A percentile compares a stretch with the other conserved stretches of the same genome.
Conservation (phyloP, 495 filamentous ascomycete species). For the Hypoxylon rickii region DNA sequence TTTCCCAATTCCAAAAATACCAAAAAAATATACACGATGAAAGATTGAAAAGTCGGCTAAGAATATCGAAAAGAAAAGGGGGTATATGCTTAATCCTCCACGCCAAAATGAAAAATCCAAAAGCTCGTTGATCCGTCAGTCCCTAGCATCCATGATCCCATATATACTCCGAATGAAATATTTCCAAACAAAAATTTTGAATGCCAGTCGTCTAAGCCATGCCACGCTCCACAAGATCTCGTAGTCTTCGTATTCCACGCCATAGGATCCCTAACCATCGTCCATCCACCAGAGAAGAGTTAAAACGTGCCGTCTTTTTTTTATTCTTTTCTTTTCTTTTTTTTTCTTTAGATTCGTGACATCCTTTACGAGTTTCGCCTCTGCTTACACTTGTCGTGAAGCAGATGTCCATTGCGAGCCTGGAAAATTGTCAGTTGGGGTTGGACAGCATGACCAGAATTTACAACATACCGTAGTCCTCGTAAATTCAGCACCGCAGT, state of each 20-base stretch:
- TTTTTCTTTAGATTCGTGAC: constrained; percentile 12
- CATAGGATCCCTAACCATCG: constrained; percentile 19
- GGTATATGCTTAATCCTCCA: constrained; percentile 38
- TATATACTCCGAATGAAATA: constrained; percentile 32
- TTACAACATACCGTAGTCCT: constrained; percentile 65
- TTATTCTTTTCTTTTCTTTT: too few relatives aligned
- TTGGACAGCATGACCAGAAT: not conserved
- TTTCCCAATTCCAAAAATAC: constrained; percentile 17
- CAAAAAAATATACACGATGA: constrained; percentile 31
- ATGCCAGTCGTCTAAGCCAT: constrained; percentile 32
- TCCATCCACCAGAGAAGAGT: constrained; percentile 22
- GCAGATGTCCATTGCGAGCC: constrained; percentile 84
- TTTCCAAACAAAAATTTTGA: constrained; percentile 24
- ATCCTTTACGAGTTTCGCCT: constrained; percentile 48
- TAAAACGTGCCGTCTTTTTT: constrained; percentile 9
- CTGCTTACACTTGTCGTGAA: constrained; percentile 87
- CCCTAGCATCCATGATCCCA: constrained; percentile 21
- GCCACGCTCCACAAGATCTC: constrained; percentile 18
- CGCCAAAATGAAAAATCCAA: constrained; percentile 32
- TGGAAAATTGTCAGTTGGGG: constrained; percentile 11
- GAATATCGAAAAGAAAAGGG: constrained; percentile 30
- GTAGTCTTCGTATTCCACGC: constrained; percentile 15
- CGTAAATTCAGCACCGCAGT: constrained; percentile 90
- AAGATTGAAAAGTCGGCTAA: constrained; percentile 21
- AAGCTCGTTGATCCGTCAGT: constrained; percentile 13